Base-by-base conservation (phyloP, 129 eudicot species). In the Daucus carota region DNA sequence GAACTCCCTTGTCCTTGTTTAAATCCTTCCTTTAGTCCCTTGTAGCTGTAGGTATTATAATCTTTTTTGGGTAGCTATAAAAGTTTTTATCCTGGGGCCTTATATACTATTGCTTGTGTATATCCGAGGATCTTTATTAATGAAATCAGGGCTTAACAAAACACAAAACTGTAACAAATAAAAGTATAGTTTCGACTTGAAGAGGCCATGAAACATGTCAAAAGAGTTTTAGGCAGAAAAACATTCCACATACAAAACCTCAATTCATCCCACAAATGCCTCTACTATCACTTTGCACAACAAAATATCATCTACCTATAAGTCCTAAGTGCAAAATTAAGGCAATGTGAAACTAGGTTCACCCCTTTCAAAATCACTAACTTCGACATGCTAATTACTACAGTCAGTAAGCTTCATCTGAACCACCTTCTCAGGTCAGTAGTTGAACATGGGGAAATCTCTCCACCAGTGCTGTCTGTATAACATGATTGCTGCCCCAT, bases 361-460 rank as follows among this genome's bases (percentile, higher is more conserved):
- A 6, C 46, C 10, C 28, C 52, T 70, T 70, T 13, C 50, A 42
- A 4, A 10, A 11, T 70, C 34, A 24, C 22, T 6, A n/a, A n/a
- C 38, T 26, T 43, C 22, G 2, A 43, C 32, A 0, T 14, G 36
- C 12, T 71, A 3, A 42, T 42, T 24, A 8, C 34, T 71, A 2
- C 9, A 17, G 18, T 1, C 12, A 41, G 0, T 8, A 13, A 10
- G 13, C 40, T 71, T 90, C 88, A 91, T 78, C 93, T 84, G 59
- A 94, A 76, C 93, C 97, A 91, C 83, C 86, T 82, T 71, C 92
- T 78, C 54, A 91, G 80, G 73, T 91, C 96, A 43, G 95, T 91
- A 44, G 98, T 94, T 2, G 97, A 94, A 82, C 90, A 89, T 0
- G 97, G 97, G 50, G 98, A 91, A 46, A 87, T 74, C 41, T 91